These are phyloP conservation scores for Fragaria ananassa DNA, from an alignment of 306 rosid genomes.

Conservation along the genomic window DNA sequence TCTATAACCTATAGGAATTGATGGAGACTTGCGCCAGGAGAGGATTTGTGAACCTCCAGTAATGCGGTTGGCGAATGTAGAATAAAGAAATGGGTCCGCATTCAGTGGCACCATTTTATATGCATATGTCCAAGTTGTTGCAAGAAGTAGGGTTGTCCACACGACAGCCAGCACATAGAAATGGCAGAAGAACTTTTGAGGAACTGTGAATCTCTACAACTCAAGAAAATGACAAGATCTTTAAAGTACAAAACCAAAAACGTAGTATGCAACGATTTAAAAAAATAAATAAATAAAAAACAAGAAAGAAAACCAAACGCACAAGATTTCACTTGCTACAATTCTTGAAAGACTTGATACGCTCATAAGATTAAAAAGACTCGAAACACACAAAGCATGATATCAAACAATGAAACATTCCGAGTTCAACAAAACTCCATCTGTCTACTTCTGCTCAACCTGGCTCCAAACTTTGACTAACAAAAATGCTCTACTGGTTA, in stretches of 20 bases:
- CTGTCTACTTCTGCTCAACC: neutral
- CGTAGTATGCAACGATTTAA: neutral
- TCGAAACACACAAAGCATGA: neutral
- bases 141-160: slow-evolving; percentile 77
- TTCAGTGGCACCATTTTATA: slow-evolving; percentile 43
- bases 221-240: neutral
- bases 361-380: neutral
- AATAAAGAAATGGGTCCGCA: slow-evolving; percentile 44
- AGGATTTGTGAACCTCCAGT: slow-evolving; percentile 57
- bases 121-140: slow-evolving; percentile 68
- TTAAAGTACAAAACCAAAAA: neutral
- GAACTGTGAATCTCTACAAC: slow-evolving; percentile 72
- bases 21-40: slow-evolving; percentile 32
- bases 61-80: slow-evolving; percentile 52
- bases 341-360: neutral
- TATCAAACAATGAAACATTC: neutral
- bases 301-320: too few species aligned
- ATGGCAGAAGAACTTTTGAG: slow-evolving; percentile 74
- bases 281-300: neutral
- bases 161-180: slow-evolving; percentile 60
- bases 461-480: neutral
- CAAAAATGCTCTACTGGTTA: neutral
- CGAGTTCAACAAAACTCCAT: neutral
- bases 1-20: slow-evolving; percentile 29
- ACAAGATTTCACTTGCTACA: neutral